phyloP scores from a whole-genome alignment of 2,329 filamentous ascomycete species.

The Diaporthe helianthi region DNA sequence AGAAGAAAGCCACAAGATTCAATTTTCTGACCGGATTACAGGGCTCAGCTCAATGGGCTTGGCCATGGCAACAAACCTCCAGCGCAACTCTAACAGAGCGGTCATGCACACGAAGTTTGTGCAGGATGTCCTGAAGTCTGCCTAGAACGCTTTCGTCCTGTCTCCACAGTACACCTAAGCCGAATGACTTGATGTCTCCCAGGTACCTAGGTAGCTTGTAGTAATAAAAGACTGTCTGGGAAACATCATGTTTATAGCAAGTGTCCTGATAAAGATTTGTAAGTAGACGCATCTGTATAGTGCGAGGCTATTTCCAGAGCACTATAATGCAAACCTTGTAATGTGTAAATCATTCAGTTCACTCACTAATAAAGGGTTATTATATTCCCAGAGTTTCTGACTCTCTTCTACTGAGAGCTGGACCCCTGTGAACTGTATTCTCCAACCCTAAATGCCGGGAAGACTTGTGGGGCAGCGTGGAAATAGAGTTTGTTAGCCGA shows the following conservation, averaged over 20 bases:
- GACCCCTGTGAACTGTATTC: conserved; percentile 1
- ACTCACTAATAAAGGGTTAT: no score
- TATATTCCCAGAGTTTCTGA: no score
- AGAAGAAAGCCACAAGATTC: neutral
- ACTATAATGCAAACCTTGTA: neutral
- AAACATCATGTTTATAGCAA: neutral
- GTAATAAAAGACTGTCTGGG: neutral
- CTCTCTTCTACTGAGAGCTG: neutral
- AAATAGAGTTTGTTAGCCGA: conserved; percentile 24
- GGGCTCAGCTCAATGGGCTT: conserved; percentile 61
- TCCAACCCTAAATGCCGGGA: neutral
- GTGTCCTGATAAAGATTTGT: neutral
- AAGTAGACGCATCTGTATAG: neutral
- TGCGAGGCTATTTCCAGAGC: neutral
- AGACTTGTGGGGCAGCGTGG: neutral
- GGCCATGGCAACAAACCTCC: conserved; percentile 57
- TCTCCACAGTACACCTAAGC: neutral
- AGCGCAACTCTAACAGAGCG: conserved; percentile 36
- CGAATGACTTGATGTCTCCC: neutral
- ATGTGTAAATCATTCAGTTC: no score
- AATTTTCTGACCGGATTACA: conserved; percentile 7
- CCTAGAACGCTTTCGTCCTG: neutral
- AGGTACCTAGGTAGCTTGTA: no score
- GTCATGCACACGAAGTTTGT: neutral
- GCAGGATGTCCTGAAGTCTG: neutral